Conservation (phyloP, 208 protist species). For the Hexamita inflata region DNA sequence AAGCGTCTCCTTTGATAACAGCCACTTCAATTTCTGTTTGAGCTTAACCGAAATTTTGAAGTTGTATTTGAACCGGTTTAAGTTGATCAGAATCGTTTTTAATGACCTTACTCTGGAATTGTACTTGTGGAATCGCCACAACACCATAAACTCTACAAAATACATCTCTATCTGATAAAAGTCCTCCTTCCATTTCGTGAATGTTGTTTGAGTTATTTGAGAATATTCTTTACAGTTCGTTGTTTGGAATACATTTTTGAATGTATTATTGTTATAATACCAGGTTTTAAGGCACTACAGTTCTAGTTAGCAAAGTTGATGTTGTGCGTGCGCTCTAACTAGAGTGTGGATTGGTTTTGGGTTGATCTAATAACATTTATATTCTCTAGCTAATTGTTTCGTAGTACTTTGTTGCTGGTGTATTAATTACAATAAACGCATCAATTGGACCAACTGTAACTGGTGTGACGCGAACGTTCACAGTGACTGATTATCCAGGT, state of each 20-base stretch:
- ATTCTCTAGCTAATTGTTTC: background rate
- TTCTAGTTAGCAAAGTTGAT: no score
- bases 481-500: background rate
- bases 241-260: no score
- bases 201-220: no score
- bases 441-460: background rate
- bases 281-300: no score
- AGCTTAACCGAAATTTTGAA: background rate
- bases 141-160: background rate
- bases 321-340: no score
- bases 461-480: background rate
- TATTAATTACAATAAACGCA: conserved; percentile 25
- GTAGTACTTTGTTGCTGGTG: conserved; percentile 8
- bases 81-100: background rate
- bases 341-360: no score
- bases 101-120: background rate
- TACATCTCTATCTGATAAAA: background rate
- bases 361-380: background rate
- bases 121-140: background rate
- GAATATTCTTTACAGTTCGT: no score
- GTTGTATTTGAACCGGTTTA: background rate
- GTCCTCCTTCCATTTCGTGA: background rate
- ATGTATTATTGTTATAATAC: no score
- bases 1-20: background rate
- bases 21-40: background rate